phyloP scores from a whole-genome alignment of 2,329 filamentous ascomycete species.

The Monilinia aucupariae region DNA sequence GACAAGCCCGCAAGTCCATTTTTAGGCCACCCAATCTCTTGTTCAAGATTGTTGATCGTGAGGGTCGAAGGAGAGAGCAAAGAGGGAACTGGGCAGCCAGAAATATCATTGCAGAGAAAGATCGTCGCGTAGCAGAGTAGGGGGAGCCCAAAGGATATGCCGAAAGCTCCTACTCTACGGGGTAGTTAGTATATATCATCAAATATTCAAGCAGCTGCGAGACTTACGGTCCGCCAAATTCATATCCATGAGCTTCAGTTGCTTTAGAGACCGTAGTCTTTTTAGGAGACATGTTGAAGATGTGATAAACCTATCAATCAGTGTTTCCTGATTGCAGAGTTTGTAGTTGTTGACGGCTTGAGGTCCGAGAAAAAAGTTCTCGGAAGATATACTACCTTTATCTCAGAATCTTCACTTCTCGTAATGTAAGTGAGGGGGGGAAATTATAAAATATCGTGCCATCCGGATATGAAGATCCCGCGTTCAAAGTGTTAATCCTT shows the following conservation, averaged over 20 bases:
- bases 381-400: neutral
- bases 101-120: constrained; percentile 87
- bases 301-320: neutral
- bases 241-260: constrained; percentile 33
- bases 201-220: neutral
- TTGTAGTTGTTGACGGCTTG: neutral
- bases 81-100: constrained; percentile 83
- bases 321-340: neutral
- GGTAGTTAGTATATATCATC: constrained; percentile 5
- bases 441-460: neutral
- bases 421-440: neutral
- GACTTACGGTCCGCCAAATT: constrained; percentile 37
- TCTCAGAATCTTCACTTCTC: neutral
- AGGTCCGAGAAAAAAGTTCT: neutral
- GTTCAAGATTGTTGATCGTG: constrained; percentile 65
- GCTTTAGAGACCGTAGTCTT: constrained; percentile 23
- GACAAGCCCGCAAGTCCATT: constrained; percentile 65
- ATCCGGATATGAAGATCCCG: neutral
- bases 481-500: neutral
- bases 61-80: constrained; percentile 68
- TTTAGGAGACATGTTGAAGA: constrained; percentile 28
- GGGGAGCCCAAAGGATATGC: constrained; percentile 75
- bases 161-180: constrained; percentile 65
- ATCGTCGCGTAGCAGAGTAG: constrained; percentile 71
- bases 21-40: constrained; percentile 74